Evolutionary conservation across 1,284 basidiomycete genomes (phyloP).

Genomic region (Agaricales sp.): DNA sequence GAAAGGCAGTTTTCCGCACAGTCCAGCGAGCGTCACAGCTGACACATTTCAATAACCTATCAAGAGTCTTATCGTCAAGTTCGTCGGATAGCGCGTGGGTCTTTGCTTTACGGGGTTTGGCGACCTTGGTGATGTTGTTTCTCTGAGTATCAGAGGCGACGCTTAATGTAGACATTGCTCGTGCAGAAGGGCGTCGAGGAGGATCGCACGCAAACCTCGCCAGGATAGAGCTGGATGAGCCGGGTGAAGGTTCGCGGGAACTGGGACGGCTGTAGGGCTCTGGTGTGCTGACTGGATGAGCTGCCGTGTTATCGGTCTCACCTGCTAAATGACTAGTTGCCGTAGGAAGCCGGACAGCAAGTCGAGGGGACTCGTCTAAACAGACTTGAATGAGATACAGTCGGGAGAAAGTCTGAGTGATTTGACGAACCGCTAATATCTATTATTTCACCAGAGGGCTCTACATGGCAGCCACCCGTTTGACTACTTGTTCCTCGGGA

Average conservation of each 20-base stretch:
- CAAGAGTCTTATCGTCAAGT: constrained; percentile 36
- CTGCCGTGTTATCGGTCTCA: too few species aligned
- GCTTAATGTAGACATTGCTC: neutral
- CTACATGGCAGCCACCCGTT: too few species aligned
- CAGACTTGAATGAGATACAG: too few species aligned
- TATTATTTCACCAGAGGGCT: too few species aligned
- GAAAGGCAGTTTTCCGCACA: constrained; percentile 42
- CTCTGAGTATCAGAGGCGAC: neutral
- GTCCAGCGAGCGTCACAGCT: constrained; percentile 63
- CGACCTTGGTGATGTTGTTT: neutral
- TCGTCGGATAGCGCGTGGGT: constrained; percentile 20
- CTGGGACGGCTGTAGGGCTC: too few species aligned
- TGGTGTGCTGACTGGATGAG: too few species aligned
- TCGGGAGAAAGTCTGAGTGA: too few species aligned
- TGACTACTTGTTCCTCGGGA: too few species aligned
- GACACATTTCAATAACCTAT: constrained; percentile 45
- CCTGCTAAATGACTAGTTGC: too few species aligned
- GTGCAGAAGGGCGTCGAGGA: neutral
- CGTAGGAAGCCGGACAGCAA: too few species aligned
- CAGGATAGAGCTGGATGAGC: neutral
- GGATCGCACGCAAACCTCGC: neutral
- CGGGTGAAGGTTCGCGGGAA: neutral
- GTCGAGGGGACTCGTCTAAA: too few species aligned
- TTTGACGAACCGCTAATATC: too few species aligned
- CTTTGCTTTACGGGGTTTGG: neutral